Evolutionary conservation across 495 filamentous ascomycete genomes (phyloP), one percentile per base, ranked within the genome.

Genomic region (Xylaria acuta): DNA sequence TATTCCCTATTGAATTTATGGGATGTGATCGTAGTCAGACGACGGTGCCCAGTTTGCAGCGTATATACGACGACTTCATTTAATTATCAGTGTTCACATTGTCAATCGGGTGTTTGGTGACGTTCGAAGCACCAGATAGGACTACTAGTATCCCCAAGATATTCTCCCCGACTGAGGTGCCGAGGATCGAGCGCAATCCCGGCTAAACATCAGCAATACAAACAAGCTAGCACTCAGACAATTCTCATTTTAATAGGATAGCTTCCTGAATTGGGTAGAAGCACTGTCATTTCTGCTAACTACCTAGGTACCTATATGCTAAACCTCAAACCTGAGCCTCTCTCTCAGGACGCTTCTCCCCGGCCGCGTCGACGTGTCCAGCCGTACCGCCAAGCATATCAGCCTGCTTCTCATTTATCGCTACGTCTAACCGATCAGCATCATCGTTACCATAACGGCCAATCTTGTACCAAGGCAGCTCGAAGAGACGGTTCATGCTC

Each of bases 401-500:
- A 11, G 60, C 53, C 65, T 74, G 64, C 65, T 77, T 79, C 66
- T 78, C 77, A 34, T 78, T 69, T 30, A 79, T 64, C 14, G 67
- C 76, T 66, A 72, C 75, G 66, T 90, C 88, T 64, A 81, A 78
- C 73, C 74, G 75, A 41, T 87, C 86, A 9, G 88, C 89, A 75
- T 90, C 87, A 49, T 72, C 69, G 62, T 89, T 90, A 20, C 90
- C 91, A 72, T 86, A 84, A 27, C 80, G 76, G 1, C 91, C 90
- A 73, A 93, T 91, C 77, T 85, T 82, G 75, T 89, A 88, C 90
- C 90, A 92, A 1, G 88, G 90, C 72, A 91, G 76, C 58, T 83
- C 85, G 69, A 94, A 94, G 64, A 94, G 78, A 8, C 84, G 83
- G 74, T 93, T 90, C 87, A 94, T 92, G 51, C 81, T 84, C 80